phyloP scores from a whole-genome alignment of 1,139 yeast species.

The Zygosaccharomyces sapae region DNA sequence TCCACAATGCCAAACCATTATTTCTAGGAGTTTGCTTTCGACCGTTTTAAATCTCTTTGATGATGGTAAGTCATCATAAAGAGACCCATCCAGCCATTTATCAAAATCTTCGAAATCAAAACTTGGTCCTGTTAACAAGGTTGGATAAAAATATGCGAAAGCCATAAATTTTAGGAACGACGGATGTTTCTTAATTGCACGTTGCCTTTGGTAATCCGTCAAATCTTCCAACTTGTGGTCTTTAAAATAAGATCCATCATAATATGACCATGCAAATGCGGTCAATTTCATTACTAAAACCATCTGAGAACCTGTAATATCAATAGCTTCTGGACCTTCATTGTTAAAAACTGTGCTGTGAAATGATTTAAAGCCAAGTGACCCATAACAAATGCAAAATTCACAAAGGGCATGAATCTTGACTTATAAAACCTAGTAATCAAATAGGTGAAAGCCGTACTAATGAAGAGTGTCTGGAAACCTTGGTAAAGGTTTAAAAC shows the following conservation, averaged over 20 bases:
- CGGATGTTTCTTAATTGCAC: conserved; percentile 66
- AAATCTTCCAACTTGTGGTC: conserved; percentile 32
- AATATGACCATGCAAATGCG: conserved; percentile 89
- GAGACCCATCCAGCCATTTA: conserved; percentile 70
- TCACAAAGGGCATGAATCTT: conserved; percentile 83
- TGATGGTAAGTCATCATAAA: conserved; percentile 76
- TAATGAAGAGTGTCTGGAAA: conserved; percentile 57
- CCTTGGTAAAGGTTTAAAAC: conserved; percentile 68
- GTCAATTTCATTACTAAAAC: conserved; percentile 90
- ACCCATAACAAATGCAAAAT: conserved; percentile 71
- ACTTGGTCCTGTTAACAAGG: conserved; percentile 90
- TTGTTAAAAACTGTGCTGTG: conserved; percentile 57
- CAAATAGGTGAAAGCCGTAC: conserved; percentile 65
- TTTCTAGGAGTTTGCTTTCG: conserved; percentile 78
- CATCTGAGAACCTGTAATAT: conserved; percentile 96
- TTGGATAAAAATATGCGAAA: conserved; percentile 86
- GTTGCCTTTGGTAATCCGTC: conserved; percentile 51
- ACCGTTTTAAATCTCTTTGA: conserved; percentile 56
- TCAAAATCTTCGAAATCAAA: conserved; percentile 88
- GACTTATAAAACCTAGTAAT: conserved; percentile 62
- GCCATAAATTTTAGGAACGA: conserved; percentile 67
- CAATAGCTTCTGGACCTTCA: conserved; percentile 60
- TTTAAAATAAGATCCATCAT: conserved; percentile 59
- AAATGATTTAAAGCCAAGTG: conserved; percentile 73
- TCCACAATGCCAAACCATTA: conserved; percentile 64